These are phyloP conservation scores for Globisporangium emineosum DNA, from an alignment of 352 stramenopile genomes.

Conservation along the genomic window DNA sequence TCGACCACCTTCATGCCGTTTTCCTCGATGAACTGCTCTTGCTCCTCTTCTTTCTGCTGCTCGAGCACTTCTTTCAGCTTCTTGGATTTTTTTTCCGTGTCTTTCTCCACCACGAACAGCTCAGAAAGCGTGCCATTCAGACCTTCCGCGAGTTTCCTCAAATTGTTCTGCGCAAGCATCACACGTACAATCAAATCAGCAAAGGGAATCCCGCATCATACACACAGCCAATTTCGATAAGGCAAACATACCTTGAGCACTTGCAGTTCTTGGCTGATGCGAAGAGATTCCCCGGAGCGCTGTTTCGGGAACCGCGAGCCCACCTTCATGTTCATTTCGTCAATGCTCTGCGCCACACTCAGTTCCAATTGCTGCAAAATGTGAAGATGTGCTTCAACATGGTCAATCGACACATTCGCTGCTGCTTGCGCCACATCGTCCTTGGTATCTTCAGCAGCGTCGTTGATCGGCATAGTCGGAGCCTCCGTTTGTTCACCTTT, in stretches of 20 bases:
- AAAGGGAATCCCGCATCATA: neutral
- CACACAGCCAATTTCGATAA: neutral
- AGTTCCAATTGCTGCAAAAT: conserved; percentile 72
- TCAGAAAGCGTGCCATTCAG: conserved; percentile 76
- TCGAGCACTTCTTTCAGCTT: conserved; percentile 71
- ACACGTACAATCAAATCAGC: neutral
- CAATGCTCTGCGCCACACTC: conserved; percentile 65
- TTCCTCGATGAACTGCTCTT: conserved; percentile 77
- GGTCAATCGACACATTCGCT: conserved; percentile 65
- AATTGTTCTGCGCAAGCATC: conserved; percentile 36
- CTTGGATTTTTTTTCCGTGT: conserved; percentile 77
- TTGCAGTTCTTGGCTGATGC: conserved; percentile 42
- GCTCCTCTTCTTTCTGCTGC: conserved; percentile 72
- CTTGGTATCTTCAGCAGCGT: neutral
- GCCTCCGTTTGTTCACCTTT: neutral
- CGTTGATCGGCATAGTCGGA: neutral
- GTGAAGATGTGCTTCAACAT: conserved; percentile 72
- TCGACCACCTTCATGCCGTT: conserved; percentile 80
- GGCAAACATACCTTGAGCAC: conserved; percentile 22
- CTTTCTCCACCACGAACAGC: conserved; percentile 79
- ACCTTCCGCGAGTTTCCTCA: conserved; percentile 63
- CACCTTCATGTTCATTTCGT: conserved; percentile 32
- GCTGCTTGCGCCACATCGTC: neutral
- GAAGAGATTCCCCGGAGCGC: conserved; percentile 23
- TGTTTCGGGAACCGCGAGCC: conserved; percentile 25